Percentiles rank a stretch among this genome's conserved stretches.
Conservation (phyloP, 768 basidiomycete species). For the Suillus occidentalis region DNA sequence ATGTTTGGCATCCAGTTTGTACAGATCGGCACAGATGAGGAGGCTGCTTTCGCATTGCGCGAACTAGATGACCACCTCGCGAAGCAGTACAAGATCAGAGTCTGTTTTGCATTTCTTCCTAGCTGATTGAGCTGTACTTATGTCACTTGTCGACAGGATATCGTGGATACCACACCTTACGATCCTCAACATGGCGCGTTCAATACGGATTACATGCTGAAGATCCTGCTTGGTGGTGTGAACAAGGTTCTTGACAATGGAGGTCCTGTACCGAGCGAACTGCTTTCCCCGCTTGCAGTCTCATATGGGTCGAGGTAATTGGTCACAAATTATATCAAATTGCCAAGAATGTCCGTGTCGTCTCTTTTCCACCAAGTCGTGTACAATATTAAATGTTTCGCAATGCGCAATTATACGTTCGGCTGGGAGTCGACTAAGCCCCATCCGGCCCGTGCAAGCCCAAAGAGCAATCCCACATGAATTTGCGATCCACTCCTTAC, state of each 20-base stretch:
- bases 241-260: constrained; percentile 10
- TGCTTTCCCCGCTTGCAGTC: constrained; percentile 15
- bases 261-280: constrained; percentile 1
- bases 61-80: constrained; percentile 33
- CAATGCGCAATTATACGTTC: not conserved
- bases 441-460: not conserved
- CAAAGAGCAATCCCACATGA: not conserved
- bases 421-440: not conserved
- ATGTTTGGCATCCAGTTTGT: constrained; percentile 40
- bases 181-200: constrained; percentile 9
- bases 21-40: constrained; percentile 34
- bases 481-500: not conserved
- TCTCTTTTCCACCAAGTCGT: not conserved
- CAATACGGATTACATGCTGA: constrained; percentile 11
- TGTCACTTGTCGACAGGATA: constrained; percentile 26
- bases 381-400: not conserved
- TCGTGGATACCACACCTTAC: constrained; percentile 40
- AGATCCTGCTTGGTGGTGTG: constrained; percentile 9
- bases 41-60: constrained; percentile 33
- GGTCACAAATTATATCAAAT: not conserved
- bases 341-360: not conserved
- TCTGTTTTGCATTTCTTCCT: not conserved
- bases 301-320: not conserved
- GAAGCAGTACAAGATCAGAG: constrained; percentile 5
- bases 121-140: not conserved